Evolutionary conservation across 176 grass and related monocot genomes (phyloP).

Genomic region (Triticum turgidum): DNA sequence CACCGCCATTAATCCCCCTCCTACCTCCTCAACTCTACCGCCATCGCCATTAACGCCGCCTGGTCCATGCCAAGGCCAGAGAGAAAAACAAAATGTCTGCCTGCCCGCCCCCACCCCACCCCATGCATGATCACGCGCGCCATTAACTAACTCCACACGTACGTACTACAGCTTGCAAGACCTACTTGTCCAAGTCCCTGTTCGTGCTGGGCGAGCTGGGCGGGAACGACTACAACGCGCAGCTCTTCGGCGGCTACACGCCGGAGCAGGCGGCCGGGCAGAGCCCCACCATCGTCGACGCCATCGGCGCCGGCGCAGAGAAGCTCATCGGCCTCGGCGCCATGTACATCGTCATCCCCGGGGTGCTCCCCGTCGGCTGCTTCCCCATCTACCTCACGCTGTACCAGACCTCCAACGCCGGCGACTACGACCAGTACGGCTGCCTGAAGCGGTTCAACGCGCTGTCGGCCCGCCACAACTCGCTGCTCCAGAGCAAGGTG

Average conservation of each 20-base stretch:
- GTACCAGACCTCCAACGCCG: conserved; percentile 55
- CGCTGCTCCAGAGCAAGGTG: conserved; percentile 51
- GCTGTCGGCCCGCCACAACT: conserved; percentile 67
- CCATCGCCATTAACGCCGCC: neutral
- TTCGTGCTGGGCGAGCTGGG: conserved; percentile 87
- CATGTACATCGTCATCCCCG: conserved; percentile 61
- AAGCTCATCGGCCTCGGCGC: conserved; percentile 64
- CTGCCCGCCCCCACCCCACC: too few species aligned
- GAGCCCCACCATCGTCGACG: conserved; percentile 47
- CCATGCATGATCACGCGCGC: neutral
- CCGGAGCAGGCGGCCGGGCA: conserved; percentile 48
- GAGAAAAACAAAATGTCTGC: neutral
- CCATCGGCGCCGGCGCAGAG: conserved; percentile 65
- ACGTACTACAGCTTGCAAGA: conserved; percentile 54
- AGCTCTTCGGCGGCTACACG: conserved; percentile 65
- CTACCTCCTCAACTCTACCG: too few species aligned
- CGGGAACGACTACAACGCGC: conserved; percentile 93
- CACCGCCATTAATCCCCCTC: neutral
- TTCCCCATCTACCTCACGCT: conserved; percentile 82
- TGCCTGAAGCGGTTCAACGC: conserved; percentile 79
- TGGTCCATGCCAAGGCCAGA: neutral
- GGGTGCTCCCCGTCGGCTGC: conserved; percentile 71
- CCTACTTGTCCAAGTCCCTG: conserved; percentile 66
- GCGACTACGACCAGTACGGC: conserved; percentile 75
- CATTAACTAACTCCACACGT: neutral